A percentile compares a stretch with the other conserved stretches of the same genome.
phyloP scores from a whole-genome alignment of 140 eudicot genomes.

The Bidens hawaiensis region DNA sequence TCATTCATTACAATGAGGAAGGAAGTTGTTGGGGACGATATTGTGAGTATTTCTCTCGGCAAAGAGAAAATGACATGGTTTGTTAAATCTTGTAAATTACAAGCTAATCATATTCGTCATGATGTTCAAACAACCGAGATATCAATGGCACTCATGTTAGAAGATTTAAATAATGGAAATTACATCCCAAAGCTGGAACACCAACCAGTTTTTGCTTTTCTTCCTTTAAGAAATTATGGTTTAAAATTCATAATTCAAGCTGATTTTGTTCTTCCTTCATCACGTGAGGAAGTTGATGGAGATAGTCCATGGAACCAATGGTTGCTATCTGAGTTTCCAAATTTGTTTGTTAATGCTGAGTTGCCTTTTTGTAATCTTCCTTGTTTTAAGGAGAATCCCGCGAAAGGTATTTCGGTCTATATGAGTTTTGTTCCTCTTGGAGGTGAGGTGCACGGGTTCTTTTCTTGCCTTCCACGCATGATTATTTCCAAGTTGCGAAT shows the following conservation, averaged over 20 bases:
- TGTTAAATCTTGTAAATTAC: slow-evolving; percentile 54
- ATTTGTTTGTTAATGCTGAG: slow-evolving; percentile 67
- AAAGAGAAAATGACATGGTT: slow-evolving; percentile 77
- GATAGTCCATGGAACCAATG: slow-evolving; percentile 98
- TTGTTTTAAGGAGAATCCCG: slow-evolving; percentile 54
- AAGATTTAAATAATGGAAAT: slow-evolving; percentile 43
- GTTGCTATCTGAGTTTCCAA: slow-evolving; percentile 84
- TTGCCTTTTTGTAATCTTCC: slow-evolving; percentile 73
- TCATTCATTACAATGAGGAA: slow-evolving; percentile 69
- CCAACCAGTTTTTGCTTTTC: slow-evolving; percentile 94
- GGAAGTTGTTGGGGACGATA: slow-evolving; percentile 60
- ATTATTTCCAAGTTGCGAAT: slow-evolving; percentile 64
- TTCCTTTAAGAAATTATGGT: slow-evolving; percentile 86
- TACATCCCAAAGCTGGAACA: slow-evolving; percentile 54
- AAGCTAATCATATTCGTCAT: slow-evolving; percentile 54
- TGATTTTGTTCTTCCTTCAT: slow-evolving; percentile 94
- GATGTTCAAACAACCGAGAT: slow-evolving; percentile 78
- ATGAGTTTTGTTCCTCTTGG: slow-evolving; percentile 87
- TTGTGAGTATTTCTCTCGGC: slow-evolving; percentile 69
- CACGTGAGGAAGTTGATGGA: slow-evolving; percentile 96
- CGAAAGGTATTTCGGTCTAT: slow-evolving; percentile 73
- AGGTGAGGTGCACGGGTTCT: slow-evolving; percentile 95
- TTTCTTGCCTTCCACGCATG: slow-evolving; percentile 89
- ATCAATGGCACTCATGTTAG: slow-evolving; percentile 78
- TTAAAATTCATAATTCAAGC: slow-evolving; percentile 90